Evolutionary conservation across 257 asterid species (phyloP), one percentile per base, ranked within the genome.

Genomic region (Rauvolfia tetraphylla): DNA sequence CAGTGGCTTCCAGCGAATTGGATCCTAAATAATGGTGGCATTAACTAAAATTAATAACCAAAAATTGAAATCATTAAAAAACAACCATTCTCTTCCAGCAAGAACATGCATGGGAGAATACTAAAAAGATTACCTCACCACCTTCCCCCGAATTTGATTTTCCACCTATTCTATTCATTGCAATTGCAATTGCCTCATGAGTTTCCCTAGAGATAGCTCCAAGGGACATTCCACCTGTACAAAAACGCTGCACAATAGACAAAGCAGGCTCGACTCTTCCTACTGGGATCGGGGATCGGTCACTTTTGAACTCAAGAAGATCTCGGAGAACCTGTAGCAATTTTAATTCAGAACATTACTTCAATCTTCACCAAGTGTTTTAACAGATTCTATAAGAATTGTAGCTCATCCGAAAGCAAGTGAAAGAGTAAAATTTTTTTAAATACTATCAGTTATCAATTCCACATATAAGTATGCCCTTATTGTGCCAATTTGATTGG

Each of bases 181-280:
- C 99, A 72, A 95, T 93, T 80, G 99, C 99, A 78, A 95, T 95
- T 70, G 99, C 96, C 86, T 95, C 99, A 71, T 95, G 99, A 76
- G 99, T 95, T 89, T 95, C 98, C 85, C 98, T 90, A 65, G 99
- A 95, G 84, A 95, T 95, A 79, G 99, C 99, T 82, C 99, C 99
- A 72, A 95, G 97, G 17, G 99, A 95, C 99, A 95, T 95, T 82
- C 99, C 99, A 75, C 99, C 99, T 22, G 99, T 95, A 84, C 99
- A 95, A 84, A 95, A 95, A 59, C 99, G 92, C 86, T 88, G 81
- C 81, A 93, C 99, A 83, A 95, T 95, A 65, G 95, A 86, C 73
- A 93, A 72, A 80, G 99, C 98, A 51, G 95, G 90, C 82, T 95
- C 99, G 69, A 93, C 99, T 83, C 78, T 93, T 81, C 98, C 98